phyloP scores from a whole-genome alignment of 371 early-diverging fungal species.

The Mortierella sp. region DNA sequence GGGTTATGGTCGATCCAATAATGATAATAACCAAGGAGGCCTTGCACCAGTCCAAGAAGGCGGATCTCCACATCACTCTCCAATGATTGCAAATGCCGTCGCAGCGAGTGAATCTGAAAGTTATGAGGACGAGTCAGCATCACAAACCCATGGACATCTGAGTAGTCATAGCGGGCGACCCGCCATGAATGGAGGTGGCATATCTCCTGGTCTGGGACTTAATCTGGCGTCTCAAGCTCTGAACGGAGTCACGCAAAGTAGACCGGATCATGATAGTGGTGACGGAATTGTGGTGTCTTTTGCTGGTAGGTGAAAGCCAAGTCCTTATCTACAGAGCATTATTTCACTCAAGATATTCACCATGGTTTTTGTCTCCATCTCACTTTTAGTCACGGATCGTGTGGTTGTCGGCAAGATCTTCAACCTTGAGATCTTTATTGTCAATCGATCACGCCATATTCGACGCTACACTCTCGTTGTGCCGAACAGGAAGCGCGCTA shows the following conservation, averaged over 20 bases:
- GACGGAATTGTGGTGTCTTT: slow-evolving; percentile 78
- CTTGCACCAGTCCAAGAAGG: slow-evolving; percentile 51
- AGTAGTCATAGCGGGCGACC: slow-evolving; percentile 23
- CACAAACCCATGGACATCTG: slow-evolving; percentile 1
- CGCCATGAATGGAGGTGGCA: slow-evolving; percentile 15
- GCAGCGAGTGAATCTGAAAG: slow-evolving; percentile 24
- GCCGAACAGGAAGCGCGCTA: slow-evolving; percentile 68
- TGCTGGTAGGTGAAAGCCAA: slow-evolving; percentile 57
- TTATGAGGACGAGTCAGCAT: slow-evolving; percentile 31
- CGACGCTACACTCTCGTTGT: slow-evolving; percentile 73
- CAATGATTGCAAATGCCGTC: slow-evolving; percentile 16
- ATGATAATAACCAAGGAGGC: slow-evolving; percentile 12
- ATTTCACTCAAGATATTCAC: too few species aligned
- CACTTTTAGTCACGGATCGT: slow-evolving; percentile 56
- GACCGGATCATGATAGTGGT: slow-evolving; percentile 37
- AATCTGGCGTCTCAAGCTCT: slow-evolving; percentile 35
- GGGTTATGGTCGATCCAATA: slow-evolving; percentile 28
- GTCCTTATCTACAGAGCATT: too few species aligned
- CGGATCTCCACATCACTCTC: slow-evolving; percentile 22
- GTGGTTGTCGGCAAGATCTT: slow-evolving; percentile 74
- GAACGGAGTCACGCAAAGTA: slow-evolving; percentile 22
- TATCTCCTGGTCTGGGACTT: slow-evolving; percentile 38
- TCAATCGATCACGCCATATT: slow-evolving; percentile 76
- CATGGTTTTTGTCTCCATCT: too few species aligned
- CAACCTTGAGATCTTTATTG: slow-evolving; percentile 77